phyloP scores from a whole-genome alignment of 2,329 filamentous ascomycete species.

The Hortaea werneckii region DNA sequence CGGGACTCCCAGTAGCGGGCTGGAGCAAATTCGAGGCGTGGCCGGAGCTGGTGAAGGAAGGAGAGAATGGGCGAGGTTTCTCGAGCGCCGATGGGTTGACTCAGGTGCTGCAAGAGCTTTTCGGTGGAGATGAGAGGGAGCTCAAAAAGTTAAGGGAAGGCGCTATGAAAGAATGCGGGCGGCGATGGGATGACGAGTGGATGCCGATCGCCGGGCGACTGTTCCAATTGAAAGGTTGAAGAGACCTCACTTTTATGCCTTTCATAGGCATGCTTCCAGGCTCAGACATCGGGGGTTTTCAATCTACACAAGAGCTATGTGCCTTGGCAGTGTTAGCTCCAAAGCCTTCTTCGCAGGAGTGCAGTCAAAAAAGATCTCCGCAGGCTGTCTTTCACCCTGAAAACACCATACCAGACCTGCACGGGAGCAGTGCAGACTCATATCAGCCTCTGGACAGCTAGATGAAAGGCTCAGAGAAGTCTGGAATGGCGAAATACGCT shows the following conservation, averaged over 20 bases:
- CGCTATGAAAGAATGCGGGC: constrained; percentile 65
- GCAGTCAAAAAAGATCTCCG: no score
- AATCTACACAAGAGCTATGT: no score
- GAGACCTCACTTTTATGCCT: neutral
- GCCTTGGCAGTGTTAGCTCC: no score
- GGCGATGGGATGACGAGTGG: constrained; percentile 91
- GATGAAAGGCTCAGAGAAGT: no score
- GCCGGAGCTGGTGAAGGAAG: constrained; percentile 79
- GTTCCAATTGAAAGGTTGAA: neutral
- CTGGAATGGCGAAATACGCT: no score
- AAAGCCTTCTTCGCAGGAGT: no score
- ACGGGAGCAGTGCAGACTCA: no score
- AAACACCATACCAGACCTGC: no score
- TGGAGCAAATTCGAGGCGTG: constrained; percentile 83
- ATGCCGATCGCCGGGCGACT: constrained; percentile 60
- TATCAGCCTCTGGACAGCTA: no score
- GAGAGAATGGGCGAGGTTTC: constrained; percentile 79
- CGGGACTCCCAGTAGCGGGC: constrained; percentile 79
- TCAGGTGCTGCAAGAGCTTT: constrained; percentile 52
- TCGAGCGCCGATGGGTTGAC: constrained; percentile 58
- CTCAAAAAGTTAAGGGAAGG: constrained; percentile 58
- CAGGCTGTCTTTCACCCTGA: no score
- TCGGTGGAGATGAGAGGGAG: constrained; percentile 44
- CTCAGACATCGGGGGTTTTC: no score
- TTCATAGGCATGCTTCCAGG: no score